These are phyloP conservation scores for Phytophthora idaei DNA, from an alignment of 352 stramenopile species.

Conservation along the genomic window DNA sequence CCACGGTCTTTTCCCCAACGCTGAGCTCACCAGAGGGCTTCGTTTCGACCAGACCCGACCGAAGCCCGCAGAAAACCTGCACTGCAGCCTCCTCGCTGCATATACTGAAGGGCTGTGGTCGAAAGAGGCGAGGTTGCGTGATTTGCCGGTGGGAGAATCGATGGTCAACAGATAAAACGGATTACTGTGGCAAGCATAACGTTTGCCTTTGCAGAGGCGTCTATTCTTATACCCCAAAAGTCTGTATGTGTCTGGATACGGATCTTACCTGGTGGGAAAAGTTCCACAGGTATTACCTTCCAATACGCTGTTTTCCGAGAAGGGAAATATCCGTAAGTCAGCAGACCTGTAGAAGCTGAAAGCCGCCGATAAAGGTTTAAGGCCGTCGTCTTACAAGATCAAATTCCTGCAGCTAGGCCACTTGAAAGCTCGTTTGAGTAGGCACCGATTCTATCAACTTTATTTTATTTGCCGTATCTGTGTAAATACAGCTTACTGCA, in stretches of 20 bases:
- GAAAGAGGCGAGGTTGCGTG: conserved; percentile 19
- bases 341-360: conserved; percentile 11
- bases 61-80: conserved; percentile 12
- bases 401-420: not conserved
- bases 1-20: not conserved
- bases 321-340: conserved; percentile 13
- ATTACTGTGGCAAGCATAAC: not conserved
- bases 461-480: too few relatives aligned
- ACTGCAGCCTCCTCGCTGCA: conserved; percentile 1
- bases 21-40: not conserved
- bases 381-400: not conserved
- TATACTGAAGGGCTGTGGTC: too few relatives aligned
- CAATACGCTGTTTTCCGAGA: conserved; percentile 15
- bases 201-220: conserved; percentile 3
- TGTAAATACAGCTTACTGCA: too few relatives aligned
- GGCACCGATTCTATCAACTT: too few relatives aligned
- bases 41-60: not conserved
- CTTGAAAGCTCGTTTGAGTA: not conserved
- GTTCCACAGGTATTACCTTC: conserved; percentile 20
- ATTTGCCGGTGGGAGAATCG: conserved; percentile 30
- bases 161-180: conserved; percentile 20
- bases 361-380: not conserved
- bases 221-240: not conserved
- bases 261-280: conserved; percentile 30
- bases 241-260: conserved; percentile 15